Conservation (phyloP, 2,329 filamentous ascomycete species). For the Aureobasidium melanogenum region DNA sequence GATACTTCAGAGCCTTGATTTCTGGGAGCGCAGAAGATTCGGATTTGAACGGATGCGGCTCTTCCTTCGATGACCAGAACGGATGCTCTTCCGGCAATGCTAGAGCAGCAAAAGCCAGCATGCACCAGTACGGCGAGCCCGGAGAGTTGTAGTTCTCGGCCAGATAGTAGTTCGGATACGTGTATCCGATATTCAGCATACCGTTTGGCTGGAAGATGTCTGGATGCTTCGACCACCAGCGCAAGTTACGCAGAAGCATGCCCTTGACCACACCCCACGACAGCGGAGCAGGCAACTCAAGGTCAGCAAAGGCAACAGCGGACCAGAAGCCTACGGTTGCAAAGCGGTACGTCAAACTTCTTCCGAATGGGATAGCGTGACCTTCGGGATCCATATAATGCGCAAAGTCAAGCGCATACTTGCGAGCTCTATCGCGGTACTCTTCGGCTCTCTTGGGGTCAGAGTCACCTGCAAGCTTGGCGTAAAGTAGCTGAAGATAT, state of each 20-base stretch:
- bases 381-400: constrained; percentile 69
- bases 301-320: constrained; percentile 64
- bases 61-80: constrained; percentile 64
- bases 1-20: constrained; percentile 55
- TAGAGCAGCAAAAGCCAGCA: constrained; percentile 66
- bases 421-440: constrained; percentile 59
- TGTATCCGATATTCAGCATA: constrained; percentile 67
- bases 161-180: constrained; percentile 73
- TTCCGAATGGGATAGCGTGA: constrained; percentile 65
- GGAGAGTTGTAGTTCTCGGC: constrained; percentile 80
- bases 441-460: constrained; percentile 59
- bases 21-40: constrained; percentile 44
- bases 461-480: constrained; percentile 56
- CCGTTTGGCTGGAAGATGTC: constrained; percentile 69
- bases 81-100: constrained; percentile 61
- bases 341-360: constrained; percentile 73
- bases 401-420: constrained; percentile 60
- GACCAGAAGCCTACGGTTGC: constrained; percentile 82
- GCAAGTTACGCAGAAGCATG: constrained; percentile 61
- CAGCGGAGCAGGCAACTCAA: constrained; percentile 61
- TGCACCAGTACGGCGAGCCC: constrained; percentile 66
- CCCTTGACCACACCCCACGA: constrained; percentile 76
- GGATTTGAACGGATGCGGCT: constrained; percentile 42
- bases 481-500: constrained; percentile 67
- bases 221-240: constrained; percentile 70